Conservation (phyloP, 208 protist genomes). For the Vickermania ingenoplastis region DNA sequence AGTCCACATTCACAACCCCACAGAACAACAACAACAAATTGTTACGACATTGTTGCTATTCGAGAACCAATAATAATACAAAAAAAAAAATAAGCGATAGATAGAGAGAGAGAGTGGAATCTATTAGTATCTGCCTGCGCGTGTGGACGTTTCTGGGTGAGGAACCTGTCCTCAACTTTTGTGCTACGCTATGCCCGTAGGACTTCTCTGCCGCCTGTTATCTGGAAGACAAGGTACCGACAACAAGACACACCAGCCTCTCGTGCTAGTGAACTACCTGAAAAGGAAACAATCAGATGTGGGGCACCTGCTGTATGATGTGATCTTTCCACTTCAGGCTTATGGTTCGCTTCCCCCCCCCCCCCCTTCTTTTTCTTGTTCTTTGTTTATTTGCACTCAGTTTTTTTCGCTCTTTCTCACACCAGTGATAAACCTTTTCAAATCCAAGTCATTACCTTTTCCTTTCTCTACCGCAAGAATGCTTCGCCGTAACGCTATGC, state of each 20-base stretch:
- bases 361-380: neutral
- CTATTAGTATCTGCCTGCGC: conserved; percentile 1
- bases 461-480: neutral
- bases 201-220: neutral
- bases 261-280: neutral
- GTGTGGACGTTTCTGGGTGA: neutral
- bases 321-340: too few species aligned
- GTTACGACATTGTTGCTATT: neutral
- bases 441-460: neutral
- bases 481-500: neutral
- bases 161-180: too few species aligned
- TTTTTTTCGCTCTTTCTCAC: conserved; percentile 7
- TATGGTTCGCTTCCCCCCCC: neutral
- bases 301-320: too few species aligned
- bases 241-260: neutral
- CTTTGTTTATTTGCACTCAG: neutral
- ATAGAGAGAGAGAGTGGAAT: neutral
- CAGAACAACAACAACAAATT: neutral
- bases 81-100: conserved; percentile 2
- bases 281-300: too few species aligned
- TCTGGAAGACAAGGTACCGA: neutral
- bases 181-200: neutral
- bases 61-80: neutral
- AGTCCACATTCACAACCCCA: neutral
- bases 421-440: neutral